Evolutionary conservation across 73 alveolate species (phyloP).

Genomic region (Paramecium sexaurelia): DNA sequence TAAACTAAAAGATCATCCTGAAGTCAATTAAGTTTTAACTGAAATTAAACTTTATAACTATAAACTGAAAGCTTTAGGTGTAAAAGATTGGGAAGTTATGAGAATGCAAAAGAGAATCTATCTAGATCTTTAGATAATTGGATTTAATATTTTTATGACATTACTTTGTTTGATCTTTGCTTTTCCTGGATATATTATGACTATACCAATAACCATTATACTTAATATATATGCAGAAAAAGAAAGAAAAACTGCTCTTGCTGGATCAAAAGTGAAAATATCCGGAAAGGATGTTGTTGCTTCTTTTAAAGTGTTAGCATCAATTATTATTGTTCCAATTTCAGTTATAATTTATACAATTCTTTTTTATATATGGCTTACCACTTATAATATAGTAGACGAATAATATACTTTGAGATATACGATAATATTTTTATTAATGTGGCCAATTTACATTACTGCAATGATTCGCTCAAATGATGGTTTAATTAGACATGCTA

Average conservation of each 20-base stretch:
- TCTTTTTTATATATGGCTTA: constrained; percentile 54
- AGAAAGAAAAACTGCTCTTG: constrained; percentile 81
- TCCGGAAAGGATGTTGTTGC: constrained; percentile 90
- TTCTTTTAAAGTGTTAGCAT: constrained; percentile 73
- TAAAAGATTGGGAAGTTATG: constrained; percentile 79
- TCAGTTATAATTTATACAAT: constrained; percentile 61
- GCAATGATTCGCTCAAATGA: constrained; percentile 79
- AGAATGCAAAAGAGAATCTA: constrained; percentile 37
- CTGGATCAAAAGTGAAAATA: constrained; percentile 80
- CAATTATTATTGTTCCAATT: constrained; percentile 70
- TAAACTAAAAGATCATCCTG: constrained; percentile 74
- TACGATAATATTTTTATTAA: constrained; percentile 63
- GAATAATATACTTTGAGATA: background rate
- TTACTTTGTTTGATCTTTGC: constrained; percentile 61
- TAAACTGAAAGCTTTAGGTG: constrained; percentile 80
- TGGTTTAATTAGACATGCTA: constrained; percentile 65
- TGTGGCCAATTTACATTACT: constrained; percentile 80
- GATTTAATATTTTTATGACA: constrained; percentile 13
- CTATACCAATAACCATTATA: constrained; percentile 74
- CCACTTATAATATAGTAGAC: constrained; percentile 18
- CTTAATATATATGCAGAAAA: constrained; percentile 75
- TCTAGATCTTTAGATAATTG: background rate
- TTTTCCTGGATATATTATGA: constrained; percentile 81
- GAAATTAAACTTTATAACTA: constrained; percentile 76
- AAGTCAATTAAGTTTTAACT: constrained; percentile 67